A percentile compares a stretch with the other conserved stretches of the same genome.
Evolutionary conservation across 2,329 filamentous ascomycete species (phyloP).

Genomic region (Triangularia setosa): DNA sequence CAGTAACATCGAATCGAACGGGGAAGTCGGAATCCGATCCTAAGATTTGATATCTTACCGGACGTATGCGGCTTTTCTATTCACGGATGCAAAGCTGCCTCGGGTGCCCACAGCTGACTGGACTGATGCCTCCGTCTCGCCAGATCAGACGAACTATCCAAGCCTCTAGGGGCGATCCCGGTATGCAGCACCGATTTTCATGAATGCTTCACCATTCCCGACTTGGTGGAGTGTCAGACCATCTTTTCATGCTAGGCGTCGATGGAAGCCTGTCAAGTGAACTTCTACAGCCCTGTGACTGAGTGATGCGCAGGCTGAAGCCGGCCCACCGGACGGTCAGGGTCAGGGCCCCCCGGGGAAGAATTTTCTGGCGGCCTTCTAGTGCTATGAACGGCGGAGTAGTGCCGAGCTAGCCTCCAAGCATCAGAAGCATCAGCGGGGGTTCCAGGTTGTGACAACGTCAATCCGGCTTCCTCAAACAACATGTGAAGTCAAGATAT

Average conservation of each 20-base stretch:
- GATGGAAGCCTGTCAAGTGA: constrained; percentile 4
- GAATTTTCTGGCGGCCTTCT: constrained; percentile 20
- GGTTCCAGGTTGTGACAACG: too few species aligned
- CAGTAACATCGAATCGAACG: background rate
- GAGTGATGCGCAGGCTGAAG: background rate
- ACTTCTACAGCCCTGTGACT: constrained; percentile 10
- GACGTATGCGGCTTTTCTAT: background rate
- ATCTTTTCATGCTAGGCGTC: background rate
- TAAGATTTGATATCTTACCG: constrained; percentile 1
- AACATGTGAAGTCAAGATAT: too few species aligned
- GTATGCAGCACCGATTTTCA: background rate
- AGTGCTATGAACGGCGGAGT: constrained; percentile 6
- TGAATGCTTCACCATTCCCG: constrained; percentile 11
- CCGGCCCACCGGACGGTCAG: background rate
- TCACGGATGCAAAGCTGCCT: background rate
- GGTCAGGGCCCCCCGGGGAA: constrained; percentile 4
- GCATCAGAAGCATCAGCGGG: too few species aligned
- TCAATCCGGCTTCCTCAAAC: too few species aligned
- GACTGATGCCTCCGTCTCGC: background rate
- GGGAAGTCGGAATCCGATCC: constrained; percentile 1
- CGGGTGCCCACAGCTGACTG: background rate
- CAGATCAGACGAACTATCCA: constrained; percentile 4
- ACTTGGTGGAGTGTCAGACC: constrained; percentile 4
- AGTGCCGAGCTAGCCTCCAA: background rate
- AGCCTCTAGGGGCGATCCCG: constrained; percentile 1